These are phyloP conservation scores for Xylaria arbuscula DNA, from an alignment of 2,329 filamentous ascomycete species.

Conservation along the genomic window DNA sequence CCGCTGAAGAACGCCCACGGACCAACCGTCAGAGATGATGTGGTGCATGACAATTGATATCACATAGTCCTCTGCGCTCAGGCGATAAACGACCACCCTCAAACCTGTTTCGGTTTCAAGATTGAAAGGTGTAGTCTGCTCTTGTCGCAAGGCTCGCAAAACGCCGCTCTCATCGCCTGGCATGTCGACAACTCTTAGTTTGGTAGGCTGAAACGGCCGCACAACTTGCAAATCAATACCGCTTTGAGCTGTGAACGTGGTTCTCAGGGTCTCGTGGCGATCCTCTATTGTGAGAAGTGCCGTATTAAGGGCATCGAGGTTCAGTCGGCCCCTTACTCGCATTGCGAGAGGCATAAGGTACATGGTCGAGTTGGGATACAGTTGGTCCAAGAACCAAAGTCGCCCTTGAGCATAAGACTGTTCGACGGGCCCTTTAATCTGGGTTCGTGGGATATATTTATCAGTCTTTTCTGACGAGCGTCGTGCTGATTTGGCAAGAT, in stretches of 20 bases:
- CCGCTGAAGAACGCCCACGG: not conserved
- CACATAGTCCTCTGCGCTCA: conserved; percentile 6
- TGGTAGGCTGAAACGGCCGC: not conserved
- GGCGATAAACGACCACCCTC: conserved; percentile 2
- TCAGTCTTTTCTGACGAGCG: not conserved
- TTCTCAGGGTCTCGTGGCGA: conserved; percentile 22
- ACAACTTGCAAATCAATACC: conserved; percentile 8
- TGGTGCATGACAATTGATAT: conserved; percentile 23
- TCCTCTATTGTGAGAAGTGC: conserved; percentile 16
- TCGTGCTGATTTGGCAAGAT: conserved; percentile 6
- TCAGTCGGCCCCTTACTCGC: conserved; percentile 1
- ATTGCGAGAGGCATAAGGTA: conserved; percentile 18
- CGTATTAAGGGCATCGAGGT: conserved; percentile 14
- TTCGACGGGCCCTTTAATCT: conserved; percentile 1
- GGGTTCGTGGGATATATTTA: not conserved
- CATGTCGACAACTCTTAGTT: conserved; percentile 8
- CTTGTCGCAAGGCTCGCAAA: not conserved
- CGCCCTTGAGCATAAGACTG: conserved; percentile 21
- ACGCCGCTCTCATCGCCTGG: not conserved
- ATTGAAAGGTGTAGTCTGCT: conserved; percentile 14
- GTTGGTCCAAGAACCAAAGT: conserved; percentile 25
- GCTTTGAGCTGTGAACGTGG: conserved; percentile 6
- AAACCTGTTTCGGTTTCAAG: conserved; percentile 12
- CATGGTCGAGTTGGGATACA: conserved; percentile 4
- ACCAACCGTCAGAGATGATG: conserved; percentile 24